Conservation (phyloP, 805 yeast genomes). For the Clavispora asparagi region DNA sequence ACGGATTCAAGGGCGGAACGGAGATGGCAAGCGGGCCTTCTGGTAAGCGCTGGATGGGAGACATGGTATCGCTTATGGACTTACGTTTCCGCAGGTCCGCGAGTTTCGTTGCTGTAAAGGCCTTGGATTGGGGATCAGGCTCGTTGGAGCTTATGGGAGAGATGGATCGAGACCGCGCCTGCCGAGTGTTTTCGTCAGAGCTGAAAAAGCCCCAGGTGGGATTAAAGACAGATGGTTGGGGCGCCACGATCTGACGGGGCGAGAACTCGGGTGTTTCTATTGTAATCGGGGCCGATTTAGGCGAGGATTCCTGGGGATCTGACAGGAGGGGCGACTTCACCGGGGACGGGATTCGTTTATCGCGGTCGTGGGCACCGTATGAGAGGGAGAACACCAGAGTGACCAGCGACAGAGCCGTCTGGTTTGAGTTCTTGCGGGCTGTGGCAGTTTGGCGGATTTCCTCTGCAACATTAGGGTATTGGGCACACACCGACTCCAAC, state of each 20-base stretch:
- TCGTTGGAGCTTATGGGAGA: slow-evolving; percentile 14
- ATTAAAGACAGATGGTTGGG: slow-evolving; percentile 13
- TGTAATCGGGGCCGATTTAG: neutral
- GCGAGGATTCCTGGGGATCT: neutral
- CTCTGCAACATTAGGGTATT: slow-evolving; percentile 54
- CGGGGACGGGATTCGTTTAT: neutral
- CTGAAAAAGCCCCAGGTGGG: slow-evolving; percentile 16
- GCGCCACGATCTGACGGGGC: neutral
- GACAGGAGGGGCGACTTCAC: neutral
- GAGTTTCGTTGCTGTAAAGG: neutral
- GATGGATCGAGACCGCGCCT: slow-evolving; percentile 8
- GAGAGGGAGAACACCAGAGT: neutral
- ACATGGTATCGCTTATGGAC: slow-evolving; percentile 4
- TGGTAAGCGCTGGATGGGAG: slow-evolving; percentile 6
- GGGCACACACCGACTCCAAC: slow-evolving; percentile 47
- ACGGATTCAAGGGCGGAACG: slow-evolving; percentile 40
- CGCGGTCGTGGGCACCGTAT: neutral
- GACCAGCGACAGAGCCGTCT: slow-evolving; percentile 1
- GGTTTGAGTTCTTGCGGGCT: slow-evolving; percentile 32
- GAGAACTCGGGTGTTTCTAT: neutral
- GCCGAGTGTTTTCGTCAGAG: neutral
- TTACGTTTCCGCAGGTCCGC: slow-evolving; percentile 10
- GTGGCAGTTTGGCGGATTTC: slow-evolving; percentile 60
- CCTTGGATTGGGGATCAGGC: slow-evolving; percentile 2
- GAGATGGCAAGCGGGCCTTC: slow-evolving; percentile 13